Evolutionary conservation across 2,329 filamentous ascomycete species (phyloP).

Genomic region (Karstenula rhodostoma): DNA sequence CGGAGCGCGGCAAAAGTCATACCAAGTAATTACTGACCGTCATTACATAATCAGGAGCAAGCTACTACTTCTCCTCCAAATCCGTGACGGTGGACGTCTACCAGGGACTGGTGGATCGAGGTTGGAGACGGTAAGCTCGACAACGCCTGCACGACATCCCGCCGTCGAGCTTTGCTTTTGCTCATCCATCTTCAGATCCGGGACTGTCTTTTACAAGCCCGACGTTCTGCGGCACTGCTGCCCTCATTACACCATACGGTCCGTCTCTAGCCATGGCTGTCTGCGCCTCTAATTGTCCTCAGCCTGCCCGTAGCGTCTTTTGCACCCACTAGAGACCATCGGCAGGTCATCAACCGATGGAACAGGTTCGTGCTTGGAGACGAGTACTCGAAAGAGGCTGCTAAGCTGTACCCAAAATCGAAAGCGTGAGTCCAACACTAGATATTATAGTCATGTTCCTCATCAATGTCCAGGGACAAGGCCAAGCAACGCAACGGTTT

Average conservation of each 20-base stretch:
- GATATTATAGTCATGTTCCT: neutral
- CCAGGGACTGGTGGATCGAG: conserved; percentile 74
- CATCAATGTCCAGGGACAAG: conserved; percentile 55
- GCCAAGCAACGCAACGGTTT: conserved; percentile 73
- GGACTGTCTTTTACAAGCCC: conserved; percentile 76
- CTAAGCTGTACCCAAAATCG: conserved; percentile 70
- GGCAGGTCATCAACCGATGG: conserved; percentile 79
- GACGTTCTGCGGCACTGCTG: conserved; percentile 85
- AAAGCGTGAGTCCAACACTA: conserved; percentile 62
- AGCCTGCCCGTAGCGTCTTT: conserved; percentile 72
- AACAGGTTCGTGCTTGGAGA: conserved; percentile 75
- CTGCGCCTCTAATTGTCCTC: conserved; percentile 19
- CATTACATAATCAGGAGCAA: conserved; percentile 65
- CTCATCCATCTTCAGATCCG: conserved; percentile 49
- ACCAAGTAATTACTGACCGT: conserved; percentile 24
- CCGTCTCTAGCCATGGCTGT: conserved; percentile 12
- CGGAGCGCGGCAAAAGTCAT: conserved; percentile 15
- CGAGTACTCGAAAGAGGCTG: conserved; percentile 69
- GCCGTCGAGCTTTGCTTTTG: conserved; percentile 7
- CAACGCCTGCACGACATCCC: conserved; percentile 20
- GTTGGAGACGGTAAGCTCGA: conserved; percentile 74
- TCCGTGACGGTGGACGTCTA: conserved; percentile 73
- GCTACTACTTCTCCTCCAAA: conserved; percentile 73
- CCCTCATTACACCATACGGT: conserved; percentile 84
- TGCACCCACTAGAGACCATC: conserved; percentile 74